Evolutionary conservation across 768 basidiomycete species (phyloP), one percentile per base, ranked within the genome.

Genomic region (Psilocybe tampanensis): DNA sequence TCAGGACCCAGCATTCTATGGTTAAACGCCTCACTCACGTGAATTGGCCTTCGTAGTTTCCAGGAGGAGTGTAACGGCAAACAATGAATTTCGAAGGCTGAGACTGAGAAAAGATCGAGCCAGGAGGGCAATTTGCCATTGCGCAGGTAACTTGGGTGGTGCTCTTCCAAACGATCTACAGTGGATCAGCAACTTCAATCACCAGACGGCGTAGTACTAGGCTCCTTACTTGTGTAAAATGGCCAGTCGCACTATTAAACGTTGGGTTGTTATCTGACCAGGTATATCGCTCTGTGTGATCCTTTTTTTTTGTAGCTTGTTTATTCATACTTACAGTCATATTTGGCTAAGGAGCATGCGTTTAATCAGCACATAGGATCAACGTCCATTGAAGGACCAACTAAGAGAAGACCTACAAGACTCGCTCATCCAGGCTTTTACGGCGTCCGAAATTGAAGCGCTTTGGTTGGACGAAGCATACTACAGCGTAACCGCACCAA

Each of bases 161-260:
- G n/a, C 64, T 66, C 66, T 84, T 84, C 83, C 83, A 85, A 8
- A 84, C 83, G 7, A 83, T 74, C 66, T 82, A 73, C 8, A 13
- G 15, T 12, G 22, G 15, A 24, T 26, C 15, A 2, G 26, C 44
- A 36, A 50, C 19, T 22, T 36, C 5, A 32, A 33, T 44, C 17
- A 21, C 34, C 19, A 24, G n/a, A n/a, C n/a, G n/a, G n/a, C n/a
- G n/a, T 26, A 1, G 13, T 42, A 19, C 26, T 24, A 47, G n/a
- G 15, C 9, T 13, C 15, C 21, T 32, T 8, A 43, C 70, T 61
- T 72, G 71, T 26, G 71, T 72, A 58, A 72, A 72, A 42, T 72
- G 71, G 13, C 70, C 68, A n/a, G 70, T 70, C 2, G 15, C 53
- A 19, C 17, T 22, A 11, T 67, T 66, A 36, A 70, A 72, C 19